A percentile compares a stretch with the other conserved stretches of the same genome.
Conservation (phyloP, 164 flowering plant species). For the Magnolia officinalis region DNA sequence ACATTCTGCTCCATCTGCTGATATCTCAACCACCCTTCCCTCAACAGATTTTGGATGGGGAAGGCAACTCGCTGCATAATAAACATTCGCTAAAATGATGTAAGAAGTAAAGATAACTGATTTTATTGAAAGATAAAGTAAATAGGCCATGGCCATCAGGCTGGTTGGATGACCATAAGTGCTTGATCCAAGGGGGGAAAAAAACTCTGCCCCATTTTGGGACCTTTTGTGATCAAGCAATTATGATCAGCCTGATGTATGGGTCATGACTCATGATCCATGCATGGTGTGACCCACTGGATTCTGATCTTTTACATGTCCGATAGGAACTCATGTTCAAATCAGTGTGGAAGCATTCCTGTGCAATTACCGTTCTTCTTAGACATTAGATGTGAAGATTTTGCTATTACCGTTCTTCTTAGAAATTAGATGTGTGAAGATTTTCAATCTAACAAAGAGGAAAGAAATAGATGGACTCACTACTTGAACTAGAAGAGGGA, state of each 20-base stretch:
- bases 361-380: too few relatives aligned
- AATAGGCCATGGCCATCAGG: background rate
- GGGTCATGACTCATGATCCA: background rate
- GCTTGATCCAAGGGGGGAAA: background rate
- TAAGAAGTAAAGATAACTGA: background rate
- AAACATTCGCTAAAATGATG: background rate
- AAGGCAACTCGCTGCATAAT: constrained; percentile 26
- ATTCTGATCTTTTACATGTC: background rate
- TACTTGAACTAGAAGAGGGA: constrained; percentile 26
- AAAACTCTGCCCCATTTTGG: too few relatives aligned
- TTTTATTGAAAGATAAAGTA: background rate
- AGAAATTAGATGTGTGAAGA: background rate
- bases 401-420: background rate
- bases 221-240: background rate
- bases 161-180: background rate
- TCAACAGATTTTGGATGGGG: constrained; percentile 18
- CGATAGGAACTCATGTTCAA: background rate
- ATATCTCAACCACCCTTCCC: constrained; percentile 18
- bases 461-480: constrained; percentile 32
- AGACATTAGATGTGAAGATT: too few relatives aligned
- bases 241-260: background rate
- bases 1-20: constrained; percentile 18
- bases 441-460: background rate
- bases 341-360: background rate
- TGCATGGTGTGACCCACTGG: background rate